These are phyloP conservation scores for Hymenoscyphus infarciens DNA, from an alignment of 2,329 filamentous ascomycete genomes.

Conservation along the genomic window DNA sequence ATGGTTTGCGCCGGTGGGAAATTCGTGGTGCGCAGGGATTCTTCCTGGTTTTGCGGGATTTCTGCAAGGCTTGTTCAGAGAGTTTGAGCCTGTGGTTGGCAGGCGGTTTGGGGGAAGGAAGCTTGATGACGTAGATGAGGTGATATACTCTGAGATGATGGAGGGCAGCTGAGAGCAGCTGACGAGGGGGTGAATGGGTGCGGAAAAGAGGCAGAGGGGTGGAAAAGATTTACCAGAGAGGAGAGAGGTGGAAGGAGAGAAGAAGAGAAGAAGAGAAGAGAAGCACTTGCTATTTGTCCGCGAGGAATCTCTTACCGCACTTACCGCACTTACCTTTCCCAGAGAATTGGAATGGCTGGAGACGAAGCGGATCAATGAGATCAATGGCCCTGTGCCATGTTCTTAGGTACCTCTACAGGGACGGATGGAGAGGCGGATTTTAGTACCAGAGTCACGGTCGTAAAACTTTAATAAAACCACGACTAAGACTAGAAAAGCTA, in stretches of 20 bases:
- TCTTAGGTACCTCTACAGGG: too few relatives aligned
- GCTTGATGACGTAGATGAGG: conserved; percentile 24
- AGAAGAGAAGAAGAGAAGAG: not conserved
- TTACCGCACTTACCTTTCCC: not conserved
- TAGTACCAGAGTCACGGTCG: too few relatives aligned
- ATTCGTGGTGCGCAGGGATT: conserved; percentile 17
- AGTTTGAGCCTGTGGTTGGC: conserved; percentile 9
- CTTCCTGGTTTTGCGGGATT: conserved; percentile 18
- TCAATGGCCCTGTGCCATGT: not conserved
- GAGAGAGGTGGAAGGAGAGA: not conserved
- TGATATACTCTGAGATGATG: conserved; percentile 5
- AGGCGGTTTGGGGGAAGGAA: not conserved
- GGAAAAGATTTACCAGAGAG: not conserved
- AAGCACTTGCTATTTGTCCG: not conserved
- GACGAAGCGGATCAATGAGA: too few relatives aligned
- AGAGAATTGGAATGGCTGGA: conserved; percentile 1
- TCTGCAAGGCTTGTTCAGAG: not conserved
- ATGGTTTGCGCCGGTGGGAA: conserved; percentile 7
- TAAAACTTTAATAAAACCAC: too few relatives aligned
- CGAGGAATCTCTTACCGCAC: not conserved
- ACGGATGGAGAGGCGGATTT: too few relatives aligned
- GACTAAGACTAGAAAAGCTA: too few relatives aligned
- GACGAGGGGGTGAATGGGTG: conserved; percentile 14
- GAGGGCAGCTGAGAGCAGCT: conserved; percentile 11
- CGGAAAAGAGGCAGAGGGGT: not conserved